A percentile compares a stretch with the other conserved stretches of the same genome.
These are phyloP conservation scores for Solanum chaucha DNA, from an alignment of 257 asterid genomes.

Conservation along the genomic window DNA sequence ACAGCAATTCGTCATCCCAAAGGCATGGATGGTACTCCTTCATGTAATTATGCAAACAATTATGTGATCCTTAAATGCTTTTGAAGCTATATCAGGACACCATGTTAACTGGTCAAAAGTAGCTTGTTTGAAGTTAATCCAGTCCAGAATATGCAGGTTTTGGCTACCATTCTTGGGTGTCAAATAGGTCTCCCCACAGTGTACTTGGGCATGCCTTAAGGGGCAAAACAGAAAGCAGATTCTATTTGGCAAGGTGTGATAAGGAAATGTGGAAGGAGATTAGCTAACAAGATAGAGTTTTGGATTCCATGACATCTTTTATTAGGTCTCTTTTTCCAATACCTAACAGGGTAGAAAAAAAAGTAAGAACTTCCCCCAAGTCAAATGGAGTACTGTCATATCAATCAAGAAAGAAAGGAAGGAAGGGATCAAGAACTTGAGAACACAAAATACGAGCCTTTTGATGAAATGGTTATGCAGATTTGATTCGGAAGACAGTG, in stretches of 20 bases:
- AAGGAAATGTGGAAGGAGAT: not conserved
- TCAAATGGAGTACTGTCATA: not conserved
- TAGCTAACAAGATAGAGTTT: not conserved
- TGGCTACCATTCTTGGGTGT: not conserved
- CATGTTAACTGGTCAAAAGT: not conserved
- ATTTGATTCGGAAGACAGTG: not conserved
- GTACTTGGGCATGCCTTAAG: not conserved
- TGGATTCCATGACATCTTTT: not conserved
- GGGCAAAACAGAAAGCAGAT: not conserved
- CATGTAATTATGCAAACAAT: not conserved
- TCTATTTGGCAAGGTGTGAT: not conserved
- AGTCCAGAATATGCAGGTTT: not conserved
- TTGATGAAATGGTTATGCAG: not conserved
- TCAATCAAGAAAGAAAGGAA: not conserved
- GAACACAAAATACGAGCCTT: not conserved
- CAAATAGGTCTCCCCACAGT: not conserved
- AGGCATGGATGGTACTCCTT: not conserved
- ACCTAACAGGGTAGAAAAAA: not conserved
- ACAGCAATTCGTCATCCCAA: not conserved
- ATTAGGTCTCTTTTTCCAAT: not conserved
- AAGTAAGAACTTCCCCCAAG: not conserved
- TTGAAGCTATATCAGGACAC: not conserved
- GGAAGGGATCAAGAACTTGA: not conserved
- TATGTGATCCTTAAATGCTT: not conserved
- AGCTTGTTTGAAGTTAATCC: not conserved